Evolutionary conservation across 192 early-diverging fungal genomes (phyloP).

Genomic region (Allomyces macrogynus): DNA sequence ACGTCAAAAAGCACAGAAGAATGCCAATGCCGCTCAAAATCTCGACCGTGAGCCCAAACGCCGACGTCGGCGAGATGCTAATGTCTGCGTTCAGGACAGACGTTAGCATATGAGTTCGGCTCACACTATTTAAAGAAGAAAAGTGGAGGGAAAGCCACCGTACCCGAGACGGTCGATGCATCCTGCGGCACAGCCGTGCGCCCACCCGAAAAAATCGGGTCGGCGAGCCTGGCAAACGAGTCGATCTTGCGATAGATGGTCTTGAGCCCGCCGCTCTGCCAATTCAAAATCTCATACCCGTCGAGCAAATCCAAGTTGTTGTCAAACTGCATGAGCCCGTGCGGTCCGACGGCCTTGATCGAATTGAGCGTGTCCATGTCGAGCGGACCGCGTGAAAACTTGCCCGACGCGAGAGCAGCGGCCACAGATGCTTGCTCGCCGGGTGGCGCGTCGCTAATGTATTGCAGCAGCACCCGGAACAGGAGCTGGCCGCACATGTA

Average conservation of each 20-base stretch:
- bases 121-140: not conserved
- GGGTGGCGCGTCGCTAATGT: not conserved
- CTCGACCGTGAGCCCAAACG: not conserved
- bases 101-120: not conserved
- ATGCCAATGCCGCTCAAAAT: not conserved
- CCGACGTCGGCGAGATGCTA: not conserved
- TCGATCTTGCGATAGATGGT: not conserved
- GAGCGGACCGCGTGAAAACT: not conserved
- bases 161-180: not conserved
- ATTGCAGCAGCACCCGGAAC: not conserved
- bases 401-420: not conserved
- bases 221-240: not conserved
- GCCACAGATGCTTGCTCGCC: not conserved
- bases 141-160: not conserved
- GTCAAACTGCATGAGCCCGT: not conserved
- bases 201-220: not conserved
- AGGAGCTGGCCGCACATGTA: not conserved
- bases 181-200: not conserved
- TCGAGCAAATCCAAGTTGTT: not conserved
- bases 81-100: not conserved
- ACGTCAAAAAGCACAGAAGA: not conserved
- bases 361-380: not conserved
- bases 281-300: not conserved
- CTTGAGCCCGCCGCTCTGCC: not conserved
- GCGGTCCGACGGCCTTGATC: not conserved